Evolutionary conservation across 2,329 filamentous ascomycete species (phyloP).

Genomic region (Ascochyta viciae-villosae): DNA sequence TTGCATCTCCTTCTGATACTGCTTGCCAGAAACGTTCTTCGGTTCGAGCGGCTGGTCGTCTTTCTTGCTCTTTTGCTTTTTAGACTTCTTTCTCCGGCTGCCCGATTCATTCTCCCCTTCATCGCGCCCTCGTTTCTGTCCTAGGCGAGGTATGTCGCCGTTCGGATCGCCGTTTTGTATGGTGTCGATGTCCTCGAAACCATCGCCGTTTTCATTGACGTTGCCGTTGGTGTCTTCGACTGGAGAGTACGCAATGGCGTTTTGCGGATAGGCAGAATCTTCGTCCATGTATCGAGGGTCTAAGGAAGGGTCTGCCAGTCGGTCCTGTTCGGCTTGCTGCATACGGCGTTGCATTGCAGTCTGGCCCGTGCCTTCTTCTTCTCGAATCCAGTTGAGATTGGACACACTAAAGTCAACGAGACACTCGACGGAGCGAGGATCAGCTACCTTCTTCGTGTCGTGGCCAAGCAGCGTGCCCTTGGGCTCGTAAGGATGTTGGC

Average conservation of each 20-base stretch:
- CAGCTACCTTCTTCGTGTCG: slow-evolving; percentile 87
- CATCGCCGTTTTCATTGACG: slow-evolving; percentile 33
- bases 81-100: slow-evolving; percentile 23
- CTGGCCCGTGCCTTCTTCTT: slow-evolving; percentile 53
- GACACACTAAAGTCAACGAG: slow-evolving; percentile 90
- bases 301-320: slow-evolving; percentile 54
- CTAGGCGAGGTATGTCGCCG: slow-evolving; percentile 36
- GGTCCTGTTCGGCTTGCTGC: slow-evolving; percentile 62
- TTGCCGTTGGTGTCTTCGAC: slow-evolving; percentile 33
- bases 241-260: slow-evolving; percentile 54
- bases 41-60: slow-evolving; percentile 42
- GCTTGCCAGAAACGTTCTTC: slow-evolving; percentile 54
- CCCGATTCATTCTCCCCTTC: slow-evolving; percentile 39
- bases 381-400: slow-evolving; percentile 82
- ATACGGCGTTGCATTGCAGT: slow-evolving; percentile 58
- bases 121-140: slow-evolving; percentile 40
- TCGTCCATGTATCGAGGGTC: slow-evolving; percentile 56
- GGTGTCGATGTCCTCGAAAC: slow-evolving; percentile 20
- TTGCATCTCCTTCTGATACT: slow-evolving; percentile 58
- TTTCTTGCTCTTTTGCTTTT: slow-evolving; percentile 44
- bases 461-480: slow-evolving; percentile 89
- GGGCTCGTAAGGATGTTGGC: slow-evolving; percentile 81
- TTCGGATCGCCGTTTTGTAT: slow-evolving; percentile 10
- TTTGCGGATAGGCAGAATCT: slow-evolving; percentile 43
- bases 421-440: slow-evolving; percentile 87